These are phyloP conservation scores for Calonectria fujianensis DNA, from an alignment of 2,329 filamentous ascomycete genomes.

Conservation along the genomic window DNA sequence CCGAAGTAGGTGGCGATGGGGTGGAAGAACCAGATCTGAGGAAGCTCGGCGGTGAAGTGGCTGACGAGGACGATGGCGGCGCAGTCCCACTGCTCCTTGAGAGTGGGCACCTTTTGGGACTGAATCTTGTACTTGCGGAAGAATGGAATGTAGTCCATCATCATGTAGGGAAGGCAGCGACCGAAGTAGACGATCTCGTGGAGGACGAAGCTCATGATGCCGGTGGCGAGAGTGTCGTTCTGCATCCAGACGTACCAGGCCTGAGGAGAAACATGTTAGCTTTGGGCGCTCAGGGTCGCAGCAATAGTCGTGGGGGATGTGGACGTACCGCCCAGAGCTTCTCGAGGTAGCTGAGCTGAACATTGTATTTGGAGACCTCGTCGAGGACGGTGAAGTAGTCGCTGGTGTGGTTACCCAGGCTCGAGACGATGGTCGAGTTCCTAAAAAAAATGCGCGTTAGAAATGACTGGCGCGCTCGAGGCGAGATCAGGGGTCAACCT, in stretches of 20 bases:
- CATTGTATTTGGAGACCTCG: conserved; percentile 83
- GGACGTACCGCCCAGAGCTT: conserved; percentile 87
- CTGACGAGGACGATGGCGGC: conserved; percentile 93
- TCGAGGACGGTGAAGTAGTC: conserved; percentile 76
- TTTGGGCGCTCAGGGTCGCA: conserved; percentile 32
- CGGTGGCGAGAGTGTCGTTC: conserved; percentile 96
- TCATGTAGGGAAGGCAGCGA: conserved; percentile 90
- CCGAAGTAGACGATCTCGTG: conserved; percentile 98
- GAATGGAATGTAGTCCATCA: conserved; percentile 90
- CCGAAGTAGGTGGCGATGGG: conserved; percentile 95
- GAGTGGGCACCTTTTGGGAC: conserved; percentile 90
- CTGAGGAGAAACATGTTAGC: conserved; percentile 58
- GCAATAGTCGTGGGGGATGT: conserved; percentile 58
- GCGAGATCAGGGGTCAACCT: conserved; percentile 48
- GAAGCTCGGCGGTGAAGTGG: conserved; percentile 98
- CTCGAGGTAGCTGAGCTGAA: conserved; percentile 90
- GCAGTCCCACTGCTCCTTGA: conserved; percentile 95
- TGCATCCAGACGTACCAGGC: conserved; percentile 99
- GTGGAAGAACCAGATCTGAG: conserved; percentile 99
- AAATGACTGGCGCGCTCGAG: conserved; percentile 38
- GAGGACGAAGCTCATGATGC: conserved; percentile 97
- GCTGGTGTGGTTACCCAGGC: conserved; percentile 68
- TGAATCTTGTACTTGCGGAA: conserved; percentile 98
- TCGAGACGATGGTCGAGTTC: conserved; percentile 68
- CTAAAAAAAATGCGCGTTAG: conserved; percentile 57